A percentile compares a stretch with the other conserved stretches of the same genome.
phyloP scores from a whole-genome alignment of 2,329 filamentous ascomycete species.

The Parastagonospora avenae region DNA sequence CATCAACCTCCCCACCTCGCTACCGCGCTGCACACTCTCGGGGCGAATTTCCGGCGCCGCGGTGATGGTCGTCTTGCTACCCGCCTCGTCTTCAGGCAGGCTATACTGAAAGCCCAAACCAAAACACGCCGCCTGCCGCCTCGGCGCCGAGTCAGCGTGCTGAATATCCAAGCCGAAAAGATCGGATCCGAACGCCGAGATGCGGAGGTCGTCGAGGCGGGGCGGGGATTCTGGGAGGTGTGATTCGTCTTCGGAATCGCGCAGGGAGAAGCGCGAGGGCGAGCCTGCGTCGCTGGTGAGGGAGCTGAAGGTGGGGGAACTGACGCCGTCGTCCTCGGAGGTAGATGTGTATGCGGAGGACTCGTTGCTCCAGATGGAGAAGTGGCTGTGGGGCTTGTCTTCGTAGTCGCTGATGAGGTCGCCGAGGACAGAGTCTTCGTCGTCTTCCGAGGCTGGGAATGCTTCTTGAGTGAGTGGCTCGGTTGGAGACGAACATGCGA shows the following conservation, averaged over 20 bases:
- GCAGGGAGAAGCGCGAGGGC: slow-evolving; percentile 24
- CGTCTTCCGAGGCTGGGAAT: slow-evolving; percentile 13
- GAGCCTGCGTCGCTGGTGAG: slow-evolving; percentile 34
- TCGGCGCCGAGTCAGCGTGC: slow-evolving; percentile 25
- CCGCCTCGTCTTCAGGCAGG: slow-evolving; percentile 34
- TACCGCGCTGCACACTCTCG: slow-evolving; percentile 23
- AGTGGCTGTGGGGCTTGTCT: slow-evolving; percentile 35
- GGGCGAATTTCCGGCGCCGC: slow-evolving; percentile 11
- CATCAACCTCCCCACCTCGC: slow-evolving; percentile 32
- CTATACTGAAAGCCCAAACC: slow-evolving; percentile 43
- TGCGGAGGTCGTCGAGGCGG: slow-evolving; percentile 27
- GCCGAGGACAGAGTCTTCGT: slow-evolving; percentile 16
- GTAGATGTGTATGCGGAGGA: slow-evolving; percentile 30
- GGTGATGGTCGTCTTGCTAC: slow-evolving; percentile 35
- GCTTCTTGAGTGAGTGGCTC: slow-evolving; percentile 10
- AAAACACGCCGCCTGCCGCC: slow-evolving; percentile 39
- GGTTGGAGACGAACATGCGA: slow-evolving; percentile 22
- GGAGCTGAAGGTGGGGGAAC: slow-evolving; percentile 42
- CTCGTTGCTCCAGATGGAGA: slow-evolving; percentile 41
- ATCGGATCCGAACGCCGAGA: slow-evolving; percentile 36
- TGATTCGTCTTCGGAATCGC: slow-evolving; percentile 22
- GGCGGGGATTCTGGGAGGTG: slow-evolving; percentile 26
- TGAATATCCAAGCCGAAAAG: slow-evolving; percentile 36
- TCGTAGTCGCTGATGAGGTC: slow-evolving; percentile 14
- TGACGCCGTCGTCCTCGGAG: slow-evolving; percentile 31